These are phyloP conservation scores for Beauveria rudraprayagi DNA, from an alignment of 2,329 filamentous ascomycete species.

Conservation along the genomic window DNA sequence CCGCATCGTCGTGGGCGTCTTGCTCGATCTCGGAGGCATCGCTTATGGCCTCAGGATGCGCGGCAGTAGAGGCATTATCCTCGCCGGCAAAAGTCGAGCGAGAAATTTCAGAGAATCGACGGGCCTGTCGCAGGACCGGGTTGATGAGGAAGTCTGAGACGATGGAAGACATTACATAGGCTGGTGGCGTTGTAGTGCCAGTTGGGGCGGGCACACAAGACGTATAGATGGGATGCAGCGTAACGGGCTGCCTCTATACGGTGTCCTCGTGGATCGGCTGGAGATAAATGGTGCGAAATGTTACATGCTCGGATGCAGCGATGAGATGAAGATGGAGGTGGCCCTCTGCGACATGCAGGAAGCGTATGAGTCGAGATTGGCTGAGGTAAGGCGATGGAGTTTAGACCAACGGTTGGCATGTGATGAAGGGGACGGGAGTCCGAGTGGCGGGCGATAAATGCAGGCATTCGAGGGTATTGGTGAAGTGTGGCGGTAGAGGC, in stretches of 20 bases:
- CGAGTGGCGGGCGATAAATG: not conserved
- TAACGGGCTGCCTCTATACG: not conserved
- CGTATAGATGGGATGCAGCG: not conserved
- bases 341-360: not conserved
- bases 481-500: not conserved
- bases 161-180: conserved; percentile 48
- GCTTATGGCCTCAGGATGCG: conserved; percentile 18
- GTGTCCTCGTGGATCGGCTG: not conserved
- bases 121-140: conserved; percentile 57
- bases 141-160: conserved; percentile 60
- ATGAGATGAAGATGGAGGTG: not conserved
- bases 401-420: not conserved
- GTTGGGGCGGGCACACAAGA: not conserved
- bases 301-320: conserved; percentile 1
- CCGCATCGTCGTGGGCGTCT: not conserved
- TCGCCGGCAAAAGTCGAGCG: conserved; percentile 30
- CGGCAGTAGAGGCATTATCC: conserved; percentile 21
- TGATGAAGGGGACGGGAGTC: not conserved
- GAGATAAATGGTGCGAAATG: not conserved
- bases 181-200: not conserved
- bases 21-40: conserved; percentile 18
- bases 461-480: not conserved
- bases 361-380: not conserved
- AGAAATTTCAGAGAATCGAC: conserved; percentile 50
- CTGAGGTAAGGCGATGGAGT: not conserved